These are phyloP conservation scores for Bryoglossum gracile DNA, from an alignment of 495 filamentous ascomycete species.

Conservation along the genomic window DNA sequence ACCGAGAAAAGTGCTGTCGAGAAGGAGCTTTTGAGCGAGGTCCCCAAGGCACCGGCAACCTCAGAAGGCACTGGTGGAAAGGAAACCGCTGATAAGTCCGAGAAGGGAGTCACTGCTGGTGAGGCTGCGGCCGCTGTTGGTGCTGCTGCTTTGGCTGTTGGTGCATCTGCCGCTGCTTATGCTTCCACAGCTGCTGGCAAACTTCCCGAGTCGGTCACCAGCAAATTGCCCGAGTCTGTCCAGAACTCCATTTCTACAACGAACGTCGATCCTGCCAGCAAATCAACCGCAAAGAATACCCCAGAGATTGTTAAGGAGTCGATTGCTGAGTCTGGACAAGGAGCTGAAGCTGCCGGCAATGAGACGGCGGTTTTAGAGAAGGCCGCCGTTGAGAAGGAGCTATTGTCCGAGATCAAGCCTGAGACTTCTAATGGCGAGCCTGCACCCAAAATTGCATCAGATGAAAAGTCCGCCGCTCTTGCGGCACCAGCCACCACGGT, in stretches of 20 bases:
- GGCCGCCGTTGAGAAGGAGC: slow-evolving; percentile 63
- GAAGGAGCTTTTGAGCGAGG: slow-evolving; percentile 51
- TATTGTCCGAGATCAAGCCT: slow-evolving; percentile 43
- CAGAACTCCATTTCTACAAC: slow-evolving; percentile 22
- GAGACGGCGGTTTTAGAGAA: slow-evolving; percentile 67
- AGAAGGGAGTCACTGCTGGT: slow-evolving; percentile 31
- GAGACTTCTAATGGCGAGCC: slow-evolving; percentile 43
- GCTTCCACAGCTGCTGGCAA: slow-evolving; percentile 38
- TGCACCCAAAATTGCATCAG: slow-evolving; percentile 35
- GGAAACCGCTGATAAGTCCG: too few relatives aligned
- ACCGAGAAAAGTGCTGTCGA: slow-evolving; percentile 55
- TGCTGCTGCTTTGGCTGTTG: too few relatives aligned
- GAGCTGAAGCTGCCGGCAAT: slow-evolving; percentile 66
- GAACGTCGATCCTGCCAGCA: slow-evolving; percentile 20
- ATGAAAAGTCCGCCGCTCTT: slow-evolving; percentile 3
- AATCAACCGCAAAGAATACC: slow-evolving; percentile 45
- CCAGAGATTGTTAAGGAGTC: slow-evolving; percentile 71
- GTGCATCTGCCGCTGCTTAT: slow-evolving; percentile 31
- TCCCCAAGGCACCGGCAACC: slow-evolving; percentile 47
- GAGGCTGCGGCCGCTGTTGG: slow-evolving; percentile 35
- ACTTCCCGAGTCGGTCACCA: slow-evolving; percentile 27
- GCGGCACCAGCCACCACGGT: slow-evolving; percentile 17
- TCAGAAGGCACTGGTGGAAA: slow-evolving; percentile 51
- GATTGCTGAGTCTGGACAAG: slow-evolving; percentile 51
- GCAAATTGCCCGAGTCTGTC: slow-evolving; percentile 11